Conservation (phyloP, 306 rosid species). For the Astragalus glycyphyllos region DNA sequence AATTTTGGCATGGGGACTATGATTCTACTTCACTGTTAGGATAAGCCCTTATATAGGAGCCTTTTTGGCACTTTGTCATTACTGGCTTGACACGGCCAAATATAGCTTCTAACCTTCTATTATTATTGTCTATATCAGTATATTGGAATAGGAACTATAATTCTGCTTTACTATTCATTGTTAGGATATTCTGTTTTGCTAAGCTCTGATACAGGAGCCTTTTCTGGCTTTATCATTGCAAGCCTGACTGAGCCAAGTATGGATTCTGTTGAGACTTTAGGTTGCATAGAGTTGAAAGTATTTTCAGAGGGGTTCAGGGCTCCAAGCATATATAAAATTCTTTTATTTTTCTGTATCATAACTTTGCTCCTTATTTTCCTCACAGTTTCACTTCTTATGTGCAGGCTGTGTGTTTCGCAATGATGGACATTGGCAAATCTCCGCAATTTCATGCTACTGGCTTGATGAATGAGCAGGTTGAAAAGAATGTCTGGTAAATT, state of each 20-base stretch:
- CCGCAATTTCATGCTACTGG: slow-evolving; percentile 53
- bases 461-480: slow-evolving; percentile 52
- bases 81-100: neutral
- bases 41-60: slow-evolving; percentile 29
- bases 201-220: slow-evolving; percentile 20
- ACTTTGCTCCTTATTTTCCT: slow-evolving; percentile 23
- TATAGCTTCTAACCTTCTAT: neutral
- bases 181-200: slow-evolving; percentile 27
- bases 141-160: slow-evolving; percentile 10
- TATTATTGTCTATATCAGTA: slow-evolving; percentile 4
- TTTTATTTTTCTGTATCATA: slow-evolving; percentile 24
- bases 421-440: slow-evolving; percentile 61
- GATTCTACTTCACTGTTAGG: slow-evolving; percentile 33
- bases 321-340: slow-evolving; percentile 24
- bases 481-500: slow-evolving; percentile 73
- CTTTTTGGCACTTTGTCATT: slow-evolving; percentile 33
- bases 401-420: slow-evolving; percentile 78
- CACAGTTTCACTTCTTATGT: slow-evolving; percentile 34
- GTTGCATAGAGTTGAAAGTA: slow-evolving; percentile 30
- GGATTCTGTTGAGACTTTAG: slow-evolving; percentile 28
- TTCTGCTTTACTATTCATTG: slow-evolving; percentile 4
- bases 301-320: slow-evolving; percentile 23
- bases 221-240: slow-evolving; percentile 18
- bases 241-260: slow-evolving; percentile 25
- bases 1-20: slow-evolving; percentile 24